Conservation (phyloP, 2,329 filamentous ascomycete genomes). For the Graphiopsis chlorocephala region DNA sequence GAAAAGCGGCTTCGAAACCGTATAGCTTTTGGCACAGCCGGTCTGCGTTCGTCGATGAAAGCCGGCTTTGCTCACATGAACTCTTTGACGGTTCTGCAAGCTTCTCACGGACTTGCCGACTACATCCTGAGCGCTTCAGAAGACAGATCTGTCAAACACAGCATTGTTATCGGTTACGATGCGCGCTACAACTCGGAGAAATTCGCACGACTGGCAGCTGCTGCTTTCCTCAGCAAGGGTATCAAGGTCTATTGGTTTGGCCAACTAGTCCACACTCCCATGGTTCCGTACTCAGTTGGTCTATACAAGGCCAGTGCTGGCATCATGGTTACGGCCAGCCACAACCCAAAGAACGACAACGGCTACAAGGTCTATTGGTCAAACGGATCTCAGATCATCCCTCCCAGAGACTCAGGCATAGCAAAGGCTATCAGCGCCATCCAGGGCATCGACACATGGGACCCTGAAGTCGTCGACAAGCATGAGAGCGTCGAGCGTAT, state of each 20-base stretch:
- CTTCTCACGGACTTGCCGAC: conserved; percentile 62
- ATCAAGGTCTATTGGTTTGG: conserved; percentile 61
- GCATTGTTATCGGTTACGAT: conserved; percentile 62
- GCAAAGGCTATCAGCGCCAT: conserved; percentile 56
- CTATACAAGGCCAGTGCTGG: conserved; percentile 56
- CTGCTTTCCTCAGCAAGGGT: conserved; percentile 56
- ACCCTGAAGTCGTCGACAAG: conserved; percentile 43
- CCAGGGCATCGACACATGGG: conserved; percentile 51
- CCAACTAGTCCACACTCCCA: conserved; percentile 56
- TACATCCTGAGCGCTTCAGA: conserved; percentile 49
- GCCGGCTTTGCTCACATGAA: conserved; percentile 57
- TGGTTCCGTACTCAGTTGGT: conserved; percentile 60
- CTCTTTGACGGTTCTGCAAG: conserved; percentile 43
- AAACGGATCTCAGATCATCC: conserved; percentile 65
- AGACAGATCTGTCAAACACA: conserved; percentile 37
- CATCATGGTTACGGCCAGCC: conserved; percentile 65
- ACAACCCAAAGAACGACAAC: conserved; percentile 63
- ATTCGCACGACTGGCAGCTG: conserved; percentile 60
- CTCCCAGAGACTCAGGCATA: conserved; percentile 60
- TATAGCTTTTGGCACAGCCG: conserved; percentile 62
- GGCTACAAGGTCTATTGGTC: conserved; percentile 67
- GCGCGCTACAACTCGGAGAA: conserved; percentile 61
- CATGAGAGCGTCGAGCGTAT: conserved; percentile 42
- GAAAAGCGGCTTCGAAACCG: conserved; percentile 53
- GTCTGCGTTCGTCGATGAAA: conserved; percentile 63